phyloP scores from a whole-genome alignment of 2,329 filamentous ascomycete species.

The Didymella arachidicola region DNA sequence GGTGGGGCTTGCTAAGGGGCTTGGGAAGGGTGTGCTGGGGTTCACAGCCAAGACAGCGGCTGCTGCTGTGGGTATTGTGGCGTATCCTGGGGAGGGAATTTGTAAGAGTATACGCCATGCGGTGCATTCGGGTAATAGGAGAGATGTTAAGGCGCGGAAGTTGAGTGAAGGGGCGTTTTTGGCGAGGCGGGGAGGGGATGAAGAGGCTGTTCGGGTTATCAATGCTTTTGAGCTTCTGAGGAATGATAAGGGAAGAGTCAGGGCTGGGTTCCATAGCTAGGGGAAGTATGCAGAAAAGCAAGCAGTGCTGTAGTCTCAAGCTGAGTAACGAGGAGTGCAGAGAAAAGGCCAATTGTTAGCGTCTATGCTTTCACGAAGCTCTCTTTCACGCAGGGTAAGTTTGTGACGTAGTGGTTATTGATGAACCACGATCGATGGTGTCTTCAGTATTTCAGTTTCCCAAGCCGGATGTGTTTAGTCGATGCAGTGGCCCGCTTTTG shows the following conservation, averaged over 20 bases:
- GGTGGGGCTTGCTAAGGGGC: conserved; percentile 44
- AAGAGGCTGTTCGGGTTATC: neutral
- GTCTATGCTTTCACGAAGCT: too few species aligned
- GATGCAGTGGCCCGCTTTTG: neutral
- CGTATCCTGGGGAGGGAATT: conserved; percentile 29
- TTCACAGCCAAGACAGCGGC: conserved; percentile 11
- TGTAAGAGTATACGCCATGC: conserved; percentile 22
- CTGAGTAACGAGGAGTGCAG: too few species aligned
- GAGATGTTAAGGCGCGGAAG: conserved; percentile 13
- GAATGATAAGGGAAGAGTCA: neutral
- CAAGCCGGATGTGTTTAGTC: neutral
- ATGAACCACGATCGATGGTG: neutral
- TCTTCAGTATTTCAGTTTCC: neutral
- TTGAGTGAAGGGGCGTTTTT: conserved; percentile 10
- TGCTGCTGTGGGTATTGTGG: conserved; percentile 20
- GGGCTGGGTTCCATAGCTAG: neutral
- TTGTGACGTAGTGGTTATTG: neutral
- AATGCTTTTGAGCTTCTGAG: conserved; percentile 10
- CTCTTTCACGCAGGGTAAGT: too few species aligned
- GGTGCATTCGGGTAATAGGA: conserved; percentile 3
- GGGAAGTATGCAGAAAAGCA: too few species aligned
- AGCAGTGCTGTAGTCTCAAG: too few species aligned
- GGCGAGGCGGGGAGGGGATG: neutral
- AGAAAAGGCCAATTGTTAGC: too few species aligned
- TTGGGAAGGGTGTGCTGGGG: conserved; percentile 44